These are phyloP conservation scores for Stipa capillata DNA, from an alignment of 176 grass and related monocot species.

Conservation along the genomic window DNA sequence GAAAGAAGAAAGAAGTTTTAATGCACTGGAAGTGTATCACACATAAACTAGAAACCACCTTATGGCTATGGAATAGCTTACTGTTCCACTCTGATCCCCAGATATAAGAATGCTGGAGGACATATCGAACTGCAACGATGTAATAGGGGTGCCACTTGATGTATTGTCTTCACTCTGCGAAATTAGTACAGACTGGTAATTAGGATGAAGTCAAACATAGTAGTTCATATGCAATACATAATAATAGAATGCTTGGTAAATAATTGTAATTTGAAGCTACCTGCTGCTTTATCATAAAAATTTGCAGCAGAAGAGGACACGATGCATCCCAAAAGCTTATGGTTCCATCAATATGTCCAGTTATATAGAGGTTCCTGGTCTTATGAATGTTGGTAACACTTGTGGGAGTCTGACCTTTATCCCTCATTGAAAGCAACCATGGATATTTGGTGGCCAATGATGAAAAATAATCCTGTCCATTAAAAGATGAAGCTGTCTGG, in stretches of 20 bases:
- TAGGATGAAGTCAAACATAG: background rate
- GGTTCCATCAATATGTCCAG: slow-evolving; percentile 87
- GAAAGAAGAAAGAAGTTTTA: slow-evolving; percentile 19
- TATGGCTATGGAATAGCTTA: slow-evolving; percentile 17
- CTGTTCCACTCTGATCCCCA: slow-evolving; percentile 60
- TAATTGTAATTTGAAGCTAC: slow-evolving; percentile 29
- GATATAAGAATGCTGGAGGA: slow-evolving; percentile 64
- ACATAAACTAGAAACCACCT: background rate
- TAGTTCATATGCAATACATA: background rate
- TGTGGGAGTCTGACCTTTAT: slow-evolving; percentile 51
- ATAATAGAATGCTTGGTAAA: background rate
- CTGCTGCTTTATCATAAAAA: slow-evolving; percentile 79
- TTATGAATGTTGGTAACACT: slow-evolving; percentile 46
- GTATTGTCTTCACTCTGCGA: slow-evolving; percentile 55
- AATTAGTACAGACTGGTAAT: slow-evolving; percentile 6
- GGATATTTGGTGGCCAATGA: slow-evolving; percentile 52
- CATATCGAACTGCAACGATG: slow-evolving; percentile 82
- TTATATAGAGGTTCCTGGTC: slow-evolving; percentile 70
- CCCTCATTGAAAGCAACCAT: slow-evolving; percentile 63
- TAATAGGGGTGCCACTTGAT: slow-evolving; percentile 42
- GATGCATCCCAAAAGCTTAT: slow-evolving; percentile 96
- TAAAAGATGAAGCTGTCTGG: slow-evolving; percentile 9
- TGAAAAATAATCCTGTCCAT: slow-evolving; percentile 49
- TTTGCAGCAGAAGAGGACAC: slow-evolving; percentile 62
- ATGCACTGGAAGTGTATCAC: slow-evolving; percentile 10